Evolutionary conservation across 805 yeast species (phyloP), one percentile per base, ranked within the genome.

Genomic region (Yarrowia sp.): DNA sequence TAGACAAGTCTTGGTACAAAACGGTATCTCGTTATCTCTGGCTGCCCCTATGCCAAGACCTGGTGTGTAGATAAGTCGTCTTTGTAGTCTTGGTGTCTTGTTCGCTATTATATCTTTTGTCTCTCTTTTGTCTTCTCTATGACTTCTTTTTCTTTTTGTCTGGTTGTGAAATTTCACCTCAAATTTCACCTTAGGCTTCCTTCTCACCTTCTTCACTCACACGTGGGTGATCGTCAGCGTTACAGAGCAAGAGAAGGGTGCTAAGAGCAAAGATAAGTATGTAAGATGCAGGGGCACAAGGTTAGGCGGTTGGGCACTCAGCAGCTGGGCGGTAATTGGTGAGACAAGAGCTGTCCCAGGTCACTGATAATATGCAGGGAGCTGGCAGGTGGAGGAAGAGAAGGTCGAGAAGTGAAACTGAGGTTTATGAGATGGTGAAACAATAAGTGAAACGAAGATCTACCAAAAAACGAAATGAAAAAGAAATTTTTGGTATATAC

Each of bases 231-330:
- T 52, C 58, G 43, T 11, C 43, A 14, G 19, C 38, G 36, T 41
- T 9, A n/a, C 48, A 55, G 48, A 15, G 48, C 38, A 56, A 22
- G 38, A 15, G 43, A 12, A 9, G 8, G 32, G 9, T 7, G 40
- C 38, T 8, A n/a, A 9, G 22, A 35, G 43, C 58, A 36, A 53
- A 36, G 58, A 38, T 53, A 53, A 38, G 9, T 15, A 53, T 38
- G 63, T n/a, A 10, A n/a, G 15, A 22, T 56, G 63, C 63, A 56
- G 63, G 63, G 63, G 48, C 48, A 56, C 48, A 19, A 56, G 48
- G 63, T 56, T 56, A 9, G 58, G 43, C 58, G 58, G 58, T 53
- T 53, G 58, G 58, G 58, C 58, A 16, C 1, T 16, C 26, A 36
- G 58, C 58, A n/a, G 38, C 26, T 16, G 16, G 16, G 3, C n/a